Conservation (phyloP, 2,329 filamentous ascomycete genomes). For the Apiospora koreana region DNA sequence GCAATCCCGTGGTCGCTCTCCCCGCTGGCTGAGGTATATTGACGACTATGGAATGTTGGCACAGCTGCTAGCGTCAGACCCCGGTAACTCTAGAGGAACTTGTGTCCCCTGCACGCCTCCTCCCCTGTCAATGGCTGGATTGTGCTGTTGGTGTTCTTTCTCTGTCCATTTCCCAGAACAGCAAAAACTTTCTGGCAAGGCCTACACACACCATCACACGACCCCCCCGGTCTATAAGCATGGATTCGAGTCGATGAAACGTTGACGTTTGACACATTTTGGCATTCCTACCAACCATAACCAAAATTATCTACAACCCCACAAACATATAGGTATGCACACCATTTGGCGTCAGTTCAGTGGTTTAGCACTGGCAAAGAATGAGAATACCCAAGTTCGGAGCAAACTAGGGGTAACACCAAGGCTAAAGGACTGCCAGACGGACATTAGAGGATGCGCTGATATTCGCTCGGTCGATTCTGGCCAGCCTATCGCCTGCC, state of each 20-base stretch:
- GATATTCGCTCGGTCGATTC: neutral
- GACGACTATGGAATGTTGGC: neutral
- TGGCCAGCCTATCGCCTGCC: neutral
- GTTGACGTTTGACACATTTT: neutral
- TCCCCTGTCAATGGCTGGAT: neutral
- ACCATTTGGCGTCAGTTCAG: neutral
- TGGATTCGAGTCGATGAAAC: neutral
- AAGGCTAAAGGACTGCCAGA: neutral
- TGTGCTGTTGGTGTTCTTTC: neutral
- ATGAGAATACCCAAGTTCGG: neutral
- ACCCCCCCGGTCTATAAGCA: neutral
- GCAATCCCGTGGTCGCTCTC: neutral
- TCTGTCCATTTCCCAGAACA: conserved; percentile 7
- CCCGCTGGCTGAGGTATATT: neutral
- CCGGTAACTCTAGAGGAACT: neutral
- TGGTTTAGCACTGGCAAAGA: neutral
- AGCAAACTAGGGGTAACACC: neutral
- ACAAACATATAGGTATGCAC: neutral
- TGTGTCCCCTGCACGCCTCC: neutral
- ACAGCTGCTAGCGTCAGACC: neutral
- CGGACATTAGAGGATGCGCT: neutral
- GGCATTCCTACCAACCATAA: neutral
- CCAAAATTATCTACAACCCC: neutral
- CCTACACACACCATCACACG: neutral
- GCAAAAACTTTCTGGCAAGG: neutral